Percentiles rank a stretch among this genome's conserved stretches.
Evolutionary conservation across 2,329 filamentous ascomycete genomes (phyloP).

Genomic region (Talaromyces sp.): DNA sequence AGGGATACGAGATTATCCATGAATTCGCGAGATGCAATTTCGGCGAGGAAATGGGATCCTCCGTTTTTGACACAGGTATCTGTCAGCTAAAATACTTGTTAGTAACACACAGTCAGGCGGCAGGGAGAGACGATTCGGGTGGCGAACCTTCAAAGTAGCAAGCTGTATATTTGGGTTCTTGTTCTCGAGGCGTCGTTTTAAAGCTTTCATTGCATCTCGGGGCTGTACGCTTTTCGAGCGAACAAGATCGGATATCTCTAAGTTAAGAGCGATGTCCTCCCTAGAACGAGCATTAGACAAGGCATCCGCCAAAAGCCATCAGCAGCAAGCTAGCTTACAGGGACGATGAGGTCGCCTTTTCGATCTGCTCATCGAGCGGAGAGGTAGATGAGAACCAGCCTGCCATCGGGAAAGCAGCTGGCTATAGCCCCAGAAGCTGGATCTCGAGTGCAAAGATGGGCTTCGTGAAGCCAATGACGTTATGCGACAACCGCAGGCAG

Average conservation of each 20-base stretch:
- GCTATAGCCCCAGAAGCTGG: not conserved
- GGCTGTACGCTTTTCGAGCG: slow-evolving; percentile 95
- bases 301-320: slow-evolving; percentile 10
- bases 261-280: slow-evolving; percentile 93
- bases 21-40: slow-evolving; percentile 95
- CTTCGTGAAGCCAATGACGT: slow-evolving; percentile 9
- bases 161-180: slow-evolving; percentile 97
- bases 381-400: slow-evolving; percentile 95
- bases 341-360: slow-evolving; percentile 89
- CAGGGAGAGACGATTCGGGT: slow-evolving; percentile 12
- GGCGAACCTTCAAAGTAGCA: slow-evolving; percentile 77
- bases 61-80: slow-evolving; percentile 99
- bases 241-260: slow-evolving; percentile 97
- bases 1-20: slow-evolving; percentile 95
- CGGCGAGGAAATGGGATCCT: slow-evolving; percentile 86
- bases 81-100: slow-evolving; percentile 59
- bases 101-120: slow-evolving; percentile 10
- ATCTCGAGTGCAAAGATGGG: not conserved
- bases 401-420: slow-evolving; percentile 64
- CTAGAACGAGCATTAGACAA: slow-evolving; percentile 41
- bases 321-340: slow-evolving; percentile 56
- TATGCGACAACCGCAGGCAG: slow-evolving; percentile 1
- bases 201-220: slow-evolving; percentile 94
- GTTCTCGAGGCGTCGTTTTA: slow-evolving; percentile 91
- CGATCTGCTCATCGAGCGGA: slow-evolving; percentile 94